phyloP scores from a whole-genome alignment of 176 grass and related monocot genomes.

The Triticum aestivum region DNA sequence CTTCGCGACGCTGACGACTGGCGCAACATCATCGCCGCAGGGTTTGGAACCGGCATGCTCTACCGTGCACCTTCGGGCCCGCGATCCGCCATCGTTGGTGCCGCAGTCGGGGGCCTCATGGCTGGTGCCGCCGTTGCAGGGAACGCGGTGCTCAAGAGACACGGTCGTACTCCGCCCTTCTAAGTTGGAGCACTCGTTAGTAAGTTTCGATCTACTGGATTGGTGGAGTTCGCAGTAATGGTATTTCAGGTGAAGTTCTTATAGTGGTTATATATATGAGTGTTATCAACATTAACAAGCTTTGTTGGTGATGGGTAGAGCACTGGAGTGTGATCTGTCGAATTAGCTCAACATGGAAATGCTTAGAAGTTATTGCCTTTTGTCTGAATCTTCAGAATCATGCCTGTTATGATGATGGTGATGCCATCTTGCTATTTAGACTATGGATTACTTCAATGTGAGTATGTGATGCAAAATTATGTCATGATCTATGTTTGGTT shows the following conservation, averaged over 20 bases:
- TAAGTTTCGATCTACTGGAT: slow-evolving; percentile 5
- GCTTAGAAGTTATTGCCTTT: not conserved
- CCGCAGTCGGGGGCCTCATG: slow-evolving; percentile 58
- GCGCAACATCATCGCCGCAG: slow-evolving; percentile 69
- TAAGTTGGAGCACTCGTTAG: slow-evolving; percentile 1
- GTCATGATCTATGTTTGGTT: not conserved
- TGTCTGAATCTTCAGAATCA: not conserved
- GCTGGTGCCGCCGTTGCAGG: slow-evolving; percentile 47
- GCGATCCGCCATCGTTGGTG: slow-evolving; percentile 48
- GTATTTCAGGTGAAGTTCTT: slow-evolving; percentile 3
- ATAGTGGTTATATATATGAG: not conserved
- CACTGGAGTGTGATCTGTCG: not conserved
- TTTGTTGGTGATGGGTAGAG: slow-evolving; percentile 7
- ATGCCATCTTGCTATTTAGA: slow-evolving; percentile 8
- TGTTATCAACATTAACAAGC: slow-evolving; percentile 4
- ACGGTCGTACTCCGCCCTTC: slow-evolving; percentile 42
- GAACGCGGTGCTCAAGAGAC: slow-evolving; percentile 45
- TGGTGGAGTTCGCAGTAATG: not conserved
- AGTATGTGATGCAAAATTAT: not conserved
- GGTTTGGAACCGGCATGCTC: slow-evolving; percentile 52
- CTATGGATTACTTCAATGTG: not conserved
- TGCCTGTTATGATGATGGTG: not conserved
- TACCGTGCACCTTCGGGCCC: slow-evolving; percentile 42
- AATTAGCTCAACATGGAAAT: not conserved
- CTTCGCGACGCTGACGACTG: slow-evolving; percentile 60